phyloP scores from a whole-genome alignment of 208 protist species.

The Leishmania major region DNA sequence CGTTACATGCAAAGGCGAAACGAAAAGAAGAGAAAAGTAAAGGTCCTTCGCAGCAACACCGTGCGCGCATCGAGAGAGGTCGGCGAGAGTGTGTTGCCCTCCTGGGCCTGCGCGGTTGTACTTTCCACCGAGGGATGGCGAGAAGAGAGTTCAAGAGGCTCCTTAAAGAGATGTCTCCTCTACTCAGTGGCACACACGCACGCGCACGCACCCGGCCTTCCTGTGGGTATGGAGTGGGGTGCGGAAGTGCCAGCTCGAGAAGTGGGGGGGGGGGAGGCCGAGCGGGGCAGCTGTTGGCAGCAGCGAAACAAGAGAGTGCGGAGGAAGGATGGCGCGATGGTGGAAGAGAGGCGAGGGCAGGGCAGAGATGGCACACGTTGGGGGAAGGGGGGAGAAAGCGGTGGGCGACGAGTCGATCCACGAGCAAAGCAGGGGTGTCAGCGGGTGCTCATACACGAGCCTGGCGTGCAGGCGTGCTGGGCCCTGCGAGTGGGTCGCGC shows the following conservation, averaged over 20 bases:
- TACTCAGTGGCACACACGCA: not conserved
- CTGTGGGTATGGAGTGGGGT: not conserved
- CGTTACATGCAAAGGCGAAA: not conserved
- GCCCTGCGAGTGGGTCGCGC: not conserved
- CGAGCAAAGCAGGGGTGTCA: not conserved
- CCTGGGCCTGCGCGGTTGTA: not conserved
- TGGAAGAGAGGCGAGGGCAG: not conserved
- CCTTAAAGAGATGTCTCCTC: not conserved
- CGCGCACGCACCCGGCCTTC: not conserved
- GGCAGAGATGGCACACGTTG: not conserved
- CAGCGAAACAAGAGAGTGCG: not conserved
- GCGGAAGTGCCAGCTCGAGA: not conserved
- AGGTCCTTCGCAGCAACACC: not conserved
- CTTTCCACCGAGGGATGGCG: not conserved
- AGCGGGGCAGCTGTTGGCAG: not conserved
- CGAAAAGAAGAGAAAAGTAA: not conserved
- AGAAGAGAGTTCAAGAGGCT: not conserved
- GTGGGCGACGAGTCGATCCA: not conserved
- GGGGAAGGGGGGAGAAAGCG: too few species aligned
- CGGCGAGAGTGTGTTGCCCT: not conserved
- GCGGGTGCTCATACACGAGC: not conserved
- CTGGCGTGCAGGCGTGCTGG: not conserved
- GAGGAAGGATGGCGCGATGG: not conserved
- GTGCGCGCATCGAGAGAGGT: not conserved
- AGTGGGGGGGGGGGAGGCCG: not conserved